Conservation (phyloP, 441 rosid genomes). For the Erodium texanum region DNA sequence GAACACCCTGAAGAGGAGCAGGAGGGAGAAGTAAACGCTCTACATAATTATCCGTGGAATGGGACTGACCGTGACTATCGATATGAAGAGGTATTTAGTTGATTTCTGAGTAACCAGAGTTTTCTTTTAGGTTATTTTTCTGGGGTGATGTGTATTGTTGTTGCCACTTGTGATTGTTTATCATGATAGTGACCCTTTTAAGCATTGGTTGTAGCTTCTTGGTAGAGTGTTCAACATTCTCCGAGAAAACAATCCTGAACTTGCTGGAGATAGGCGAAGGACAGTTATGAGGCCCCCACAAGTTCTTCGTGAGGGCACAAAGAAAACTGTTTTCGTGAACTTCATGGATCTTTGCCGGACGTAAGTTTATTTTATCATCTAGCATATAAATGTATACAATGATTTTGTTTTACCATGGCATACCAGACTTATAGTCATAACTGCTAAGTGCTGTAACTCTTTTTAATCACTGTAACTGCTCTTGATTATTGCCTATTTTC, state of each 20-base stretch:
- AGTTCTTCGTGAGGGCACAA: conserved; percentile 73
- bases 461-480: no score
- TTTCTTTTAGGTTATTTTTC: not conserved
- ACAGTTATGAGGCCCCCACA: conserved; percentile 73
- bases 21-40: conserved; percentile 33
- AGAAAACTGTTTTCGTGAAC: conserved; percentile 70
- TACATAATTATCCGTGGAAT: conserved; percentile 65
- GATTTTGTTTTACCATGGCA: not conserved
- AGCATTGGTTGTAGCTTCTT: conserved; percentile 44
- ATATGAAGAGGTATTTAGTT: conserved; percentile 55
- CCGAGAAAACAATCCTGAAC: conserved; percentile 65
- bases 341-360: conserved; percentile 79
- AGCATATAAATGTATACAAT: not conserved
- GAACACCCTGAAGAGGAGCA: conserved; percentile 51
- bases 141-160: not conserved
- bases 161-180: not conserved
- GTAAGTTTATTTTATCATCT: conserved; percentile 25
- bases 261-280: conserved; percentile 61
- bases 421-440: no score
- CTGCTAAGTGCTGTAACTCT: no score
- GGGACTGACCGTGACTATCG: conserved; percentile 68
- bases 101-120: conserved; percentile 5
- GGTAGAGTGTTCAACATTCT: conserved; percentile 61
- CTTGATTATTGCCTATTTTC: no score
- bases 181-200: not conserved